A percentile compares a stretch with the other conserved stretches of the same genome.
Evolutionary conservation across 2,329 filamentous ascomycete species (phyloP).

Genomic region (Botrytis medusae): DNA sequence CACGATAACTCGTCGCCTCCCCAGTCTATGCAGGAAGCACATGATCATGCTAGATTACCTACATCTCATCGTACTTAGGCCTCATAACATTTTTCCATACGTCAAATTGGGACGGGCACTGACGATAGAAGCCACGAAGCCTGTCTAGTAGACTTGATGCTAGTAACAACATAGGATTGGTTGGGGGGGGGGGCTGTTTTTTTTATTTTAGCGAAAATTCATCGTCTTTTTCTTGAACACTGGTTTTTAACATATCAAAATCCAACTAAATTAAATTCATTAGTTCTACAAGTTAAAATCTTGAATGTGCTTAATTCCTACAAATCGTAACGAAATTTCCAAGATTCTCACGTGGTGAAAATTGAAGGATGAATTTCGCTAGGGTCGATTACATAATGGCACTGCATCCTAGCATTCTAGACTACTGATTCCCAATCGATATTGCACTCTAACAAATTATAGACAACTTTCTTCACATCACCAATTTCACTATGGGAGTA

Average conservation of each 20-base stretch:
- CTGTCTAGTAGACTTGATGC: background rate
- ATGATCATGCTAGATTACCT: background rate
- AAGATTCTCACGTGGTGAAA: slow-evolving; percentile 1
- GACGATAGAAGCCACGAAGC: background rate
- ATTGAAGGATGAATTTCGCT: background rate
- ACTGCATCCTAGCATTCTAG: background rate
- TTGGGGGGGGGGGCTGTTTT: no score
- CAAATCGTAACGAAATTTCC: background rate
- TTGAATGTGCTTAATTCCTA: background rate
- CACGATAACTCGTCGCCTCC: background rate
- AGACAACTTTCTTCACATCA: background rate
- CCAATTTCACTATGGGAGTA: slow-evolving; percentile 33
- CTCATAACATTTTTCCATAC: background rate
- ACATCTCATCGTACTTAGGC: background rate
- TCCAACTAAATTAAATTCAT: background rate
- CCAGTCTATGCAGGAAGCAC: background rate
- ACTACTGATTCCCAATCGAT: background rate
- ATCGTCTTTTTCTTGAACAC: background rate
- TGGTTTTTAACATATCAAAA: background rate
- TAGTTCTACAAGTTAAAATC: background rate
- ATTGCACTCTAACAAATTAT: background rate
- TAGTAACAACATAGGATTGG: background rate
- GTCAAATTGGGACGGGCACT: rapidly evolving
- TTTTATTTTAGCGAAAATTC: background rate
- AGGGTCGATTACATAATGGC: slow-evolving; percentile 16